Evolutionary conservation across 169 alveolate genomes (phyloP).

Genomic region (Eimeria brunetti): DNA sequence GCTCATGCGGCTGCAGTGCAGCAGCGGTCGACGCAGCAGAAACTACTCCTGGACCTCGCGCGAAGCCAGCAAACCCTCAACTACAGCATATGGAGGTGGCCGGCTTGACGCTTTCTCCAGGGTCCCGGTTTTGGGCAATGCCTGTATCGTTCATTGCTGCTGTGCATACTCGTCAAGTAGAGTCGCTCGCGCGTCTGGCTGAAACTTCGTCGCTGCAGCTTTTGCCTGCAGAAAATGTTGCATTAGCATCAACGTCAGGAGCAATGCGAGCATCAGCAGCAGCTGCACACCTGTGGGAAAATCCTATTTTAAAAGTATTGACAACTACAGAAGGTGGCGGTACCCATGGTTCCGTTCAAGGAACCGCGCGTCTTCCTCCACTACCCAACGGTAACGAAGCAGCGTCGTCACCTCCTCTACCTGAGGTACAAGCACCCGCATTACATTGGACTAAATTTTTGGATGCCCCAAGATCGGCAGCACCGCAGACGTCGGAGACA

Average conservation of each 20-base stretch:
- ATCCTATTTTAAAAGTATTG: slow-evolving; percentile 5
- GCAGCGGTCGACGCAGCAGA: neutral
- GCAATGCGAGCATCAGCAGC: slow-evolving; percentile 4
- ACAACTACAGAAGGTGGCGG: neutral
- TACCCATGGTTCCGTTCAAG: neutral
- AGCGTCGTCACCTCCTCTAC: neutral
- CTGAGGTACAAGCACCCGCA: neutral
- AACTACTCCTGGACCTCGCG: neutral
- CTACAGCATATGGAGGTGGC: neutral
- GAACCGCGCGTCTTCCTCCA: neutral
- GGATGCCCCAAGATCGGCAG: slow-evolving; percentile 28
- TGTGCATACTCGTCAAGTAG: slow-evolving; percentile 36
- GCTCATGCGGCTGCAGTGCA: slow-evolving; percentile 11
- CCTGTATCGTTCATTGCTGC: slow-evolving; percentile 66
- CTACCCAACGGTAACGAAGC: neutral
- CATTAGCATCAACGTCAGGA: neutral
- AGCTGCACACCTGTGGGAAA: neutral
- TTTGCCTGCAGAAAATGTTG: neutral
- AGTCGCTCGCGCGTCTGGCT: slow-evolving; percentile 26
- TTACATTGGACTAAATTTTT: neutral
- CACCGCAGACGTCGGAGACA: neutral
- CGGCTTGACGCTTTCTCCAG: slow-evolving; percentile 27
- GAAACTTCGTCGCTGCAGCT: slow-evolving; percentile 1
- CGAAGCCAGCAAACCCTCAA: neutral
- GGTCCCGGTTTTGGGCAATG: slow-evolving; percentile 74